phyloP scores from a whole-genome alignment of 2,329 filamentous ascomycete genomes.

The Epichloe brachyelytri region DNA sequence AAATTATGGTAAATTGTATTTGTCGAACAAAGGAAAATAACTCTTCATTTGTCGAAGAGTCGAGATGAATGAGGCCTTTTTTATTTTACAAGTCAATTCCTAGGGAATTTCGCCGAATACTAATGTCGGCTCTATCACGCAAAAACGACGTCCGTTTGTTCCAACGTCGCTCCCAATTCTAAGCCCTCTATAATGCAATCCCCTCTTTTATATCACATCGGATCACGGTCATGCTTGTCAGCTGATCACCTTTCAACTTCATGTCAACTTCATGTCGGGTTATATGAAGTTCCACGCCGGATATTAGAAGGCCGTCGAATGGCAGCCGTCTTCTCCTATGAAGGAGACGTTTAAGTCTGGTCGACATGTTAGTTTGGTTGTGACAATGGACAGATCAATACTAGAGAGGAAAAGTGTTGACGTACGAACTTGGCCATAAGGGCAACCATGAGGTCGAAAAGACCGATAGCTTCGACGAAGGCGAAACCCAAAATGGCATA shows the following conservation, averaged over 20 bases:
- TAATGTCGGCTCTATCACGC: slow-evolving; percentile 23
- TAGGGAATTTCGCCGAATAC: slow-evolving; percentile 18
- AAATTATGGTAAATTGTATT: slow-evolving; percentile 2
- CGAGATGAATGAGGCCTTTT: slow-evolving; percentile 28
- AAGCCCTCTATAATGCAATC: slow-evolving; percentile 29
- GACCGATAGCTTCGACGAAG: slow-evolving; percentile 86
- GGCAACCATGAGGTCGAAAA: slow-evolving; percentile 84
- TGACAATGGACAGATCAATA: not conserved
- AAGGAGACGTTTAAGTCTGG: slow-evolving; percentile 25
- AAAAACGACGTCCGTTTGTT: slow-evolving; percentile 19
- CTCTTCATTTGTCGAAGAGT: slow-evolving; percentile 20
- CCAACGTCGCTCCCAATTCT: slow-evolving; percentile 24
- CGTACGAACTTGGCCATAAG: slow-evolving; percentile 84
- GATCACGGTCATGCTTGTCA: slow-evolving; percentile 15
- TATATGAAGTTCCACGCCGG: slow-evolving; percentile 16
- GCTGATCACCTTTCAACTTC: slow-evolving; percentile 15
- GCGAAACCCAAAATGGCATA: slow-evolving; percentile 93
- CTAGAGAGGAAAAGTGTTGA: slow-evolving; percentile 13
- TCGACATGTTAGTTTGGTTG: slow-evolving; percentile 4
- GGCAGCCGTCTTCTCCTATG: slow-evolving; percentile 23
- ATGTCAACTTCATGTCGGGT: slow-evolving; percentile 14
- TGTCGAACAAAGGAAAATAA: slow-evolving; percentile 13
- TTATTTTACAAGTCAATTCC: slow-evolving; percentile 30
- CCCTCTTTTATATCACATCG: slow-evolving; percentile 23
- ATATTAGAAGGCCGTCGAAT: slow-evolving; percentile 22